Evolutionary conservation across 2,329 filamentous ascomycete genomes (phyloP), one percentile per base, ranked within the genome.

Genomic region (Coniochaeta ligniaria): DNA sequence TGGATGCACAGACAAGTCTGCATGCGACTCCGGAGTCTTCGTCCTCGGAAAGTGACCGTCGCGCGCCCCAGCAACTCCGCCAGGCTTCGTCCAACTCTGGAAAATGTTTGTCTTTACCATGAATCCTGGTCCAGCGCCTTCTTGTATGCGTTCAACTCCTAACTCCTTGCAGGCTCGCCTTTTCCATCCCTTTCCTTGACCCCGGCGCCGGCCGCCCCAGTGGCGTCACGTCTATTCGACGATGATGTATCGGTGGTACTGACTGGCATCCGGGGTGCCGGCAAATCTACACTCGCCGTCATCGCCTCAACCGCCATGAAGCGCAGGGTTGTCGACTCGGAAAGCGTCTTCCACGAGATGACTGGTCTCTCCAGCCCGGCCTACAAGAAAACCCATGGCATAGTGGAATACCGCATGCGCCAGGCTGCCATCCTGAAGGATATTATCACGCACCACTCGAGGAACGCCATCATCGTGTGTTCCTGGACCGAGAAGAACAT

Each of bases 261-360:
- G 20, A 82, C 90, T 24, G 90, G 90, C 2, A 85, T 91, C 60
- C 84, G 88, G 16, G 90, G 89, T 12, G 85, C 87, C 6, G 90
- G 90, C 17, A 92, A 92, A 72, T 89, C 88, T 1, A 91, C 88
- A 1, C 76, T 93, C 12, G 90, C 87, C 16, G 83, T 93, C 56
- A 91, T 93, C 63, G 87, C 89, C 6, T 89, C 89, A 0, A 86
- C 86, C 8, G 87, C 88, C 57, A 85, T 90, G 71, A 83, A 85
- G 59, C 80, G 87, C 45, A 84, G 84, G 59, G 78, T 92, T 2
- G 76, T 92, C 59, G 89, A 92, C 63, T 80, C 86, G 36, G 89
- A 92, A 64, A 80, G 81, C 45, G 80, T 81, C 55, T 93, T 94
- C 65, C 81, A 87, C 47, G 83, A 89, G 58, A 75, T 78, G 4